These are phyloP conservation scores for Russula lepida DNA, from an alignment of 768 basidiomycete genomes.

Conservation along the genomic window DNA sequence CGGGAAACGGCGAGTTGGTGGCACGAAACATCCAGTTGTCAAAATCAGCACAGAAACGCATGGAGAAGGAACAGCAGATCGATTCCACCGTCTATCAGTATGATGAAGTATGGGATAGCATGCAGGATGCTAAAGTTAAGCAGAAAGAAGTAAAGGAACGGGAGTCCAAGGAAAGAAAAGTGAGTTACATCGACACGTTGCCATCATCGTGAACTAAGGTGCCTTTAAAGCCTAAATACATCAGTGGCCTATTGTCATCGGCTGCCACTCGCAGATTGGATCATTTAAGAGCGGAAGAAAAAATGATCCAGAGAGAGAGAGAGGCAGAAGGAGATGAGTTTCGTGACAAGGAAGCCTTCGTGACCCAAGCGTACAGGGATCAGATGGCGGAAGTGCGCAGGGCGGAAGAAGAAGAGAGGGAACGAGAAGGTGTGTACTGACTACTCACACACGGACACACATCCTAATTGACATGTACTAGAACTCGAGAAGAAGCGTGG, in stretches of 20 bases:
- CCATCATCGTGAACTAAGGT: background rate
- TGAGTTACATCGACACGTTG: constrained; percentile 27
- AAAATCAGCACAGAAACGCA: constrained; percentile 57
- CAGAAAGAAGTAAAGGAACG: constrained; percentile 72
- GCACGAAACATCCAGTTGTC: constrained; percentile 55
- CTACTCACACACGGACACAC: background rate
- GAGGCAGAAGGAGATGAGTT: constrained; percentile 92
- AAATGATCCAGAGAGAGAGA: constrained; percentile 91
- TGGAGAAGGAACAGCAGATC: constrained; percentile 70
- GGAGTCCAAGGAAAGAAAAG: constrained; percentile 73
- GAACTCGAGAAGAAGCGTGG: constrained; percentile 53
- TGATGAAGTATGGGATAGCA: constrained; percentile 92
- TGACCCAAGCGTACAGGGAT: constrained; percentile 94
- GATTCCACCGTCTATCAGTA: constrained; percentile 88
- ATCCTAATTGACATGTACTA: constrained; percentile 17
- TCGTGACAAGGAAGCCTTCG: constrained; percentile 92
- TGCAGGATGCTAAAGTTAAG: constrained; percentile 75
- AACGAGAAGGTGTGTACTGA: constrained; percentile 63
- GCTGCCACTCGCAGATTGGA: constrained; percentile 87
- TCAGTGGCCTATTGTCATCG: constrained; percentile 63
- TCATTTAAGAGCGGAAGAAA: constrained; percentile 90
- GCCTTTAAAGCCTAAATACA: constrained; percentile 78
- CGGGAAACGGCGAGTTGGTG: constrained; percentile 46
- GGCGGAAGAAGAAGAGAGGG: constrained; percentile 90
- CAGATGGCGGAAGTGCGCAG: constrained; percentile 87